phyloP scores from a whole-genome alignment of 768 basidiomycete species.

The Rhodosporidiobolus sp. region DNA sequence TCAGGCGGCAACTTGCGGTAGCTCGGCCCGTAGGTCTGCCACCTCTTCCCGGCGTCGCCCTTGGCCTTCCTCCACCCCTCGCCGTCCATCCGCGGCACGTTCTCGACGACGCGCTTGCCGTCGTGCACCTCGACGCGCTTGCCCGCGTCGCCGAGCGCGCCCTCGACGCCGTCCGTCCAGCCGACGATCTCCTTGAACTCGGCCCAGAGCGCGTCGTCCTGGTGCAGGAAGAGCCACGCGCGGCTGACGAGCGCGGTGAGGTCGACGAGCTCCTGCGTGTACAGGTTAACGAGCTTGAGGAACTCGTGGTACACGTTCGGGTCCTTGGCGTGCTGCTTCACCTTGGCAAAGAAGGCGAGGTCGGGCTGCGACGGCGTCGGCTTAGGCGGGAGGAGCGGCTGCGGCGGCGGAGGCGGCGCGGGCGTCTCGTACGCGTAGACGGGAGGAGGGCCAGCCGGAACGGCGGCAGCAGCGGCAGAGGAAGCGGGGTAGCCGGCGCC shows the following conservation, averaged over 20 bases:
- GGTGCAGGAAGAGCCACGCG: constrained; percentile 74
- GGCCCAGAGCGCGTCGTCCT: constrained; percentile 57
- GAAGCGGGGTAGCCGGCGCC: constrained; percentile 3
- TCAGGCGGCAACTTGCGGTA: constrained; percentile 20
- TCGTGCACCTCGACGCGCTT: constrained; percentile 57
- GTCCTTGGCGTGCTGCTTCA: constrained; percentile 56
- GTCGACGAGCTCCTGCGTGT: constrained; percentile 86
- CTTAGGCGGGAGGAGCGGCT: constrained; percentile 37
- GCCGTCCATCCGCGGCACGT: constrained; percentile 66
- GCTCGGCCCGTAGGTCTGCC: constrained; percentile 70
- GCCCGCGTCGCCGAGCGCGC: constrained; percentile 56
- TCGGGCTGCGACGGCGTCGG: constrained; percentile 56
- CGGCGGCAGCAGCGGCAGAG: background rate
- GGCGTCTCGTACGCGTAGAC: constrained; percentile 39
- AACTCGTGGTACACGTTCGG: constrained; percentile 66
- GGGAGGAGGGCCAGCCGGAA: constrained; percentile 8
- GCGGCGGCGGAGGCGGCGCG: constrained; percentile 36
- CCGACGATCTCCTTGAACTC: constrained; percentile 83
- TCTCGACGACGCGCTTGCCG: constrained; percentile 61
- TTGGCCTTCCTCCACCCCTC: constrained; percentile 52
- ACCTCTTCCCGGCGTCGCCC: constrained; percentile 54
- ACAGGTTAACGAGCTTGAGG: constrained; percentile 83
- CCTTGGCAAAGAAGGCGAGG: constrained; percentile 86
- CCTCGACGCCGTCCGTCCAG: constrained; percentile 59
- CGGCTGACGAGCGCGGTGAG: constrained; percentile 73